Percentiles rank a stretch among this genome's conserved stretches.
phyloP scores from a whole-genome alignment of 2,329 filamentous ascomycete species.

The Dactylellina cionopaga region DNA sequence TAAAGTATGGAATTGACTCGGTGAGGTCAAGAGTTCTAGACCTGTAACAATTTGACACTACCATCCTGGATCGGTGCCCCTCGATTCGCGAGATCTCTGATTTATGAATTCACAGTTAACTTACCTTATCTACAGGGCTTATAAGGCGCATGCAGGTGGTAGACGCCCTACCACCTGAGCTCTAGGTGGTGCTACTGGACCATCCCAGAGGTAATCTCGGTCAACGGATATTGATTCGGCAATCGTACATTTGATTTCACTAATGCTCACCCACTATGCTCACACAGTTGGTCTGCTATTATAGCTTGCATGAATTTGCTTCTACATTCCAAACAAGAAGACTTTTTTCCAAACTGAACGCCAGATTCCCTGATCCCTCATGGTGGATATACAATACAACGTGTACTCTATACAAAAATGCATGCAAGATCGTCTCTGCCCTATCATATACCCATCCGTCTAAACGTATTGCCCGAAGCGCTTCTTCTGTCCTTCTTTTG shows the following conservation, averaged over 20 bases:
- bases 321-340: constrained; percentile 25
- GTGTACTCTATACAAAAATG: constrained; percentile 18
- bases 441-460: constrained; percentile 54
- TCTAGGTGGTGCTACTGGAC: not conserved
- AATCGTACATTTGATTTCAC: too few species aligned
- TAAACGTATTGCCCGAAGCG: constrained; percentile 57
- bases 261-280: too few species aligned
- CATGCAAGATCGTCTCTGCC: not conserved
- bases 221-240: too few species aligned
- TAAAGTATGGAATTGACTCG: too few species aligned
- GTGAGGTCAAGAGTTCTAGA: too few species aligned
- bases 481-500: constrained; percentile 55
- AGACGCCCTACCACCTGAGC: not conserved
- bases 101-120: too few species aligned
- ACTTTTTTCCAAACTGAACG: constrained; percentile 47
- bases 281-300: constrained; percentile 17
- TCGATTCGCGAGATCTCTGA: not conserved
- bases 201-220: too few species aligned
- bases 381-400: constrained; percentile 47
- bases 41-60: too few species aligned
- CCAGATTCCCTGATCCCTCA: constrained; percentile 38
- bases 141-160: not conserved
- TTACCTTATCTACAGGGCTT: too few species aligned
- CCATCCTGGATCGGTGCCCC: too few species aligned
- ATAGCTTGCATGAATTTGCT: constrained; percentile 29